Conservation (phyloP, 805 yeast species). For the Saturnispora serradocipensis region DNA sequence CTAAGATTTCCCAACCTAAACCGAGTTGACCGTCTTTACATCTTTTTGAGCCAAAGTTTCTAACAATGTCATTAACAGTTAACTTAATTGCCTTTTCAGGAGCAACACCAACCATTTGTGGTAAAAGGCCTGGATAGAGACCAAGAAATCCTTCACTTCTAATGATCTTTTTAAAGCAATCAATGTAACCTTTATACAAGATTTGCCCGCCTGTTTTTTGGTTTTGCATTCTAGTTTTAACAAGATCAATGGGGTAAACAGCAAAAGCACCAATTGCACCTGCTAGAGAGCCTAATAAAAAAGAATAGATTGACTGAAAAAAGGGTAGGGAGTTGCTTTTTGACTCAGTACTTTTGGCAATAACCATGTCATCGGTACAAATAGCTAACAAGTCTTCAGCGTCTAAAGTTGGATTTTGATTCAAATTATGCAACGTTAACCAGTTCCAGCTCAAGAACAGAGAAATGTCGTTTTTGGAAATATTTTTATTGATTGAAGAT, state of each 20-base stretch:
- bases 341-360: slow-evolving; percentile 31
- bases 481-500: slow-evolving; percentile 12
- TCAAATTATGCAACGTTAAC: slow-evolving; percentile 21
- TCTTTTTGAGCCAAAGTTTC: slow-evolving; percentile 55
- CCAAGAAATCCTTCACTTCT: slow-evolving; percentile 75
- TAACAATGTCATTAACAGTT: slow-evolving; percentile 83
- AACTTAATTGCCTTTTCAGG: slow-evolving; percentile 97
- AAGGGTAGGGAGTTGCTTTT: slow-evolving; percentile 48
- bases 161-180: slow-evolving; percentile 75
- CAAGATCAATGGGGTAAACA: slow-evolving; percentile 93
- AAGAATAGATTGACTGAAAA: slow-evolving; percentile 81
- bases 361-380: slow-evolving; percentile 45
- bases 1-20: slow-evolving; percentile 58
- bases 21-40: slow-evolving; percentile 41
- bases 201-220: slow-evolving; percentile 54
- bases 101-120: slow-evolving; percentile 94
- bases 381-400: slow-evolving; percentile 28
- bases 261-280: slow-evolving; percentile 98
- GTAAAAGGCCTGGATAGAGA: slow-evolving; percentile 84
- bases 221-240: slow-evolving; percentile 96
- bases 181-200: slow-evolving; percentile 69
- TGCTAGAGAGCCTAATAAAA: slow-evolving; percentile 85
- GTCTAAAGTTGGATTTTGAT: slow-evolving; percentile 19
- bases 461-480: slow-evolving; percentile 23
- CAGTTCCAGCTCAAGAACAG: slow-evolving; percentile 31